These are phyloP conservation scores for Aureococcus anophagefferens DNA, from an alignment of 108 stramenopile genomes.

Conservation along the genomic window DNA sequence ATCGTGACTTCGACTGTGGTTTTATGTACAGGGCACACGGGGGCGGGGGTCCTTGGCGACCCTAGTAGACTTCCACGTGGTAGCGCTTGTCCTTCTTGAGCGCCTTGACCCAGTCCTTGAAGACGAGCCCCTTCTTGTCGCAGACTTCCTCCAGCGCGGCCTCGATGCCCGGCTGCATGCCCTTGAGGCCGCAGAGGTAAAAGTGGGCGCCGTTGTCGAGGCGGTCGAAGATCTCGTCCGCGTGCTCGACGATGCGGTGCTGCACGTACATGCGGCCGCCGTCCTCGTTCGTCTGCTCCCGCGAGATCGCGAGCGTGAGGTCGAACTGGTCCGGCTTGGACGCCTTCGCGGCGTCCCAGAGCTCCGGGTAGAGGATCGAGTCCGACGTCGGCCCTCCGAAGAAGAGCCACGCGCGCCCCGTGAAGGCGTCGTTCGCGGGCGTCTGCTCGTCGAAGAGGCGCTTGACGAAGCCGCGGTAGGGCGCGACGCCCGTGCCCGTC, in stretches of 20 bases:
- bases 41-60: not conserved
- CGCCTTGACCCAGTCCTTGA: slow-evolving; percentile 46
- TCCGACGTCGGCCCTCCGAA: slow-evolving; percentile 66
- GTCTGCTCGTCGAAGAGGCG: slow-evolving; percentile 72
- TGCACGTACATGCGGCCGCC: slow-evolving; percentile 77
- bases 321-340: slow-evolving; percentile 40
- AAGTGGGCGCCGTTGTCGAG: slow-evolving; percentile 59
- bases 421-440: slow-evolving; percentile 59
- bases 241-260: slow-evolving; percentile 57
- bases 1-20: too few relatives aligned
- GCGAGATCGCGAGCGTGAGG: slow-evolving; percentile 62
- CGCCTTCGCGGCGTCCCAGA: slow-evolving; percentile 59
- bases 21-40: too few relatives aligned
- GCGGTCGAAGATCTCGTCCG: slow-evolving; percentile 49
- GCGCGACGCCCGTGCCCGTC: slow-evolving; percentile 78
- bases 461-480: slow-evolving; percentile 71
- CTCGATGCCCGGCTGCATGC: slow-evolving; percentile 39
- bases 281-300: slow-evolving; percentile 60
- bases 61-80: slow-evolving; percentile 76
- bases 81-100: slow-evolving; percentile 67
- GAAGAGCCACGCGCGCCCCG: slow-evolving; percentile 60
- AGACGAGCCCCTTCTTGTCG: slow-evolving; percentile 42
- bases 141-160: slow-evolving; percentile 31
- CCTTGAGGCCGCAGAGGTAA: slow-evolving; percentile 80
- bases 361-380: slow-evolving; percentile 62